A percentile compares a stretch with the other conserved stretches of the same genome.
Conservation (phyloP, 1,284 basidiomycete genomes). For the Ganoderma leucocontextum region DNA sequence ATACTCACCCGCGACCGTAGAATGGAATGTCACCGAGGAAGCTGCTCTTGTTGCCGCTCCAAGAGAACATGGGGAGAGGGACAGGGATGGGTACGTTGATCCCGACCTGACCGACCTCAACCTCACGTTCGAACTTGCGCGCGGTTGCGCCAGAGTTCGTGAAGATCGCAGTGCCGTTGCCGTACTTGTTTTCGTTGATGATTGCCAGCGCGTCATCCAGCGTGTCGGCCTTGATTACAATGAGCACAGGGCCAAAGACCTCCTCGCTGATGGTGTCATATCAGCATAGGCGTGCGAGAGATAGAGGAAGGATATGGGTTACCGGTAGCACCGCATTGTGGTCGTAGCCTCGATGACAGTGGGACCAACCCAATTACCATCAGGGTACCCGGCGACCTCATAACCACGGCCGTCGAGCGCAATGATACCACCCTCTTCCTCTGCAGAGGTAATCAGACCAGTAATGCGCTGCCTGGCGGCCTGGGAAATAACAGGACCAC, state of each 20-base stretch:
- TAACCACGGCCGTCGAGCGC: slow-evolving; percentile 86
- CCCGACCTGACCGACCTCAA: slow-evolving; percentile 93
- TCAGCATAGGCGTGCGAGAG: slow-evolving; percentile 5
- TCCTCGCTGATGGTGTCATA: slow-evolving; percentile 69
- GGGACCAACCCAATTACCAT: slow-evolving; percentile 96
- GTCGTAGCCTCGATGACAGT: slow-evolving; percentile 88
- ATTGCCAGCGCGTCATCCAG: slow-evolving; percentile 92
- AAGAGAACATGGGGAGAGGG: slow-evolving; percentile 91
- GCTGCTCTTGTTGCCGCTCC: slow-evolving; percentile 92
- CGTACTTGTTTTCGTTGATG: slow-evolving; percentile 90
- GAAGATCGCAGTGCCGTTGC: slow-evolving; percentile 97
- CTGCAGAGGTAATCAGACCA: slow-evolving; percentile 81
- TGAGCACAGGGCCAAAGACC: slow-evolving; percentile 94
- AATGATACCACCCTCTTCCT: slow-evolving; percentile 88
- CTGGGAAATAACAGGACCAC: slow-evolving; percentile 95
- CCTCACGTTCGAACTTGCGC: slow-evolving; percentile 89
- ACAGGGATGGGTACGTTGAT: slow-evolving; percentile 95
- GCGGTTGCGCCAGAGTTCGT: slow-evolving; percentile 97
- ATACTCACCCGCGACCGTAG: slow-evolving; percentile 83
- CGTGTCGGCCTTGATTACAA: slow-evolving; percentile 83
- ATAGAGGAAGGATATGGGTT: slow-evolving; percentile 2
- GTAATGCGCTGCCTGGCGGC: slow-evolving; percentile 85
- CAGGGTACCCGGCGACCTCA: slow-evolving; percentile 78
- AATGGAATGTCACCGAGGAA: slow-evolving; percentile 90
- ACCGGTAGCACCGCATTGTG: slow-evolving; percentile 91